Conservation (phyloP, 495 filamentous ascomycete genomes). For the Sabuloglossum arenarium region DNA sequence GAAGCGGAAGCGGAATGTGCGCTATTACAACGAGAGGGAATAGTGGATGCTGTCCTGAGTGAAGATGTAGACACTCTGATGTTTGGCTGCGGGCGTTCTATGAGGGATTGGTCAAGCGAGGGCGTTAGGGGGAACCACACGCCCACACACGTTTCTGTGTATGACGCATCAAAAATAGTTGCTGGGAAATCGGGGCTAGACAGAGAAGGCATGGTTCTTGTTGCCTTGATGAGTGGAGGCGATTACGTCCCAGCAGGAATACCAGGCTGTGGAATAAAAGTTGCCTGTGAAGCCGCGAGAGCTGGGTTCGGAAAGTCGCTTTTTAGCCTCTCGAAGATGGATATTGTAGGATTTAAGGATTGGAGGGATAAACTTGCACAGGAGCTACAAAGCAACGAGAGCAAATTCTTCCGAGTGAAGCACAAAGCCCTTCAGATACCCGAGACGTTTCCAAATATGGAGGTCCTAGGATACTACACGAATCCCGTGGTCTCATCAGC, state of each 20-base stretch:
- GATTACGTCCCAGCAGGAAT: conserved; percentile 88
- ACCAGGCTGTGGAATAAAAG: conserved; percentile 64
- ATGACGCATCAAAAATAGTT: conserved; percentile 36
- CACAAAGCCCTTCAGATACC: conserved; percentile 58
- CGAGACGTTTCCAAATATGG: conserved; percentile 55
- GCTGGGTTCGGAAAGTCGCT: conserved; percentile 73
- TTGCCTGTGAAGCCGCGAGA: conserved; percentile 73
- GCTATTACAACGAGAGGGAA: conserved; percentile 54
- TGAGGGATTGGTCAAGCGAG: conserved; percentile 74
- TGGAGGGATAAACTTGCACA: conserved; percentile 61
- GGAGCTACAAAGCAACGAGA: conserved; percentile 69
- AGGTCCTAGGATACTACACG: conserved; percentile 69
- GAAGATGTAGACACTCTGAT: conserved; percentile 97
- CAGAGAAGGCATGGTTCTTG: conserved; percentile 75
- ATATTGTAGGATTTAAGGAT: conserved; percentile 25
- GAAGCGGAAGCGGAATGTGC: conserved; percentile 97
- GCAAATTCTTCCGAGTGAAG: conserved; percentile 54
- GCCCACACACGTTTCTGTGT: conserved; percentile 74
- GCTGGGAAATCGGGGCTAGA: conserved; percentile 35
- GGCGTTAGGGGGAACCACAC: conserved; percentile 34
- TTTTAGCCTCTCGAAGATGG: conserved; percentile 28
- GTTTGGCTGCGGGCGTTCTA: conserved; percentile 66
- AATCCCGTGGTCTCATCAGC: conserved; percentile 54
- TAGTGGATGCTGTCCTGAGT: conserved; percentile 89
- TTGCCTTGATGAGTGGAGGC: conserved; percentile 89